Evolutionary conservation across 78 protist species (phyloP).

Genomic region (Cavenderia fasciculata): DNA sequence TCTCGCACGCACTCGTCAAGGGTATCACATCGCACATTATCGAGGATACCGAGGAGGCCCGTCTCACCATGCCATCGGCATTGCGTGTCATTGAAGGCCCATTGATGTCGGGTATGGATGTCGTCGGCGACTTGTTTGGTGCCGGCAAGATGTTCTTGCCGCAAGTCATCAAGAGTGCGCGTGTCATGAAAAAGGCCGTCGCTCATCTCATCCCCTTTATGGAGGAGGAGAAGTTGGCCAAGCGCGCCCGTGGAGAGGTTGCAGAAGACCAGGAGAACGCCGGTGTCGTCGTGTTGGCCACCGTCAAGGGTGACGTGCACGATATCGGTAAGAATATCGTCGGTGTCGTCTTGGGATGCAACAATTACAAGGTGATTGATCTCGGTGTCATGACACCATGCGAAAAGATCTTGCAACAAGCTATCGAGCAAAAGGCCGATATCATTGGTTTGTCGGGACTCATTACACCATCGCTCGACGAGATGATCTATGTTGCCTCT

Average conservation of each 20-base stretch:
- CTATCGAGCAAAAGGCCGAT: constrained; percentile 89
- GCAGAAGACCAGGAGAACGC: constrained; percentile 45
- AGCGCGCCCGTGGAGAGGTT: not conserved
- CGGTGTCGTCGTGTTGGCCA: constrained; percentile 93
- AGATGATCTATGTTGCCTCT: constrained; percentile 96
- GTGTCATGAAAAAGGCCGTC: constrained; percentile 99
- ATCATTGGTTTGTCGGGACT: constrained; percentile 98
- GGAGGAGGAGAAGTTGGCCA: constrained; percentile 93
- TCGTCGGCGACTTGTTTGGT: constrained; percentile 99
- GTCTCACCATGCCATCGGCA: constrained; percentile 52
- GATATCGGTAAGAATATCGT: constrained; percentile 99
- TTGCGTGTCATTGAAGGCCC: constrained; percentile 90
- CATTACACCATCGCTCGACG: constrained; percentile 99
- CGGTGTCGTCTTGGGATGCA: constrained; percentile 98
- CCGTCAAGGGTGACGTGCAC: constrained; percentile 99
- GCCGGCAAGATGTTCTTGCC: constrained; percentile 99
- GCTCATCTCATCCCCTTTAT: constrained; percentile 97
- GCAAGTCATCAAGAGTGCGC: constrained; percentile 98
- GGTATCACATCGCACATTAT: constrained; percentile 93
- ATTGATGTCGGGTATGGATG: constrained; percentile 97
- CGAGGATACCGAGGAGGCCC: constrained; percentile 96
- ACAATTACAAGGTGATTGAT: constrained; percentile 96
- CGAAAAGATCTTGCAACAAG: constrained; percentile 89
- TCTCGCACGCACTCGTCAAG: constrained; percentile 93
- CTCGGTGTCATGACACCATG: constrained; percentile 96